Base-by-base conservation (phyloP, 129 eudicot species). In the Silybum marianum region DNA sequence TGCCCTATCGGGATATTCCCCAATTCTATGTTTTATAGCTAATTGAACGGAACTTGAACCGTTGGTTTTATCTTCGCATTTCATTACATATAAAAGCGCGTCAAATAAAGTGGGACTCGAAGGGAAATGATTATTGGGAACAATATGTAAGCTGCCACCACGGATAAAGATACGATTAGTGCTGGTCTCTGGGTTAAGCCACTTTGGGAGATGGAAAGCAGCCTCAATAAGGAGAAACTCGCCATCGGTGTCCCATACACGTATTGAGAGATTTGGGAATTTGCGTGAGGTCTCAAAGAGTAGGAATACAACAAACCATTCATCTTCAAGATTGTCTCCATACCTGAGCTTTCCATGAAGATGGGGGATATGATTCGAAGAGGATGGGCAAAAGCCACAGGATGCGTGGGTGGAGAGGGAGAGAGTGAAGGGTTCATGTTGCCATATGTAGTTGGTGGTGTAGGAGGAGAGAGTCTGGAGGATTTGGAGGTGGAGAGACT, bases 311-410 rank as follows among this genome's bases (percentile, higher is more conserved):
- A 87, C 85, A 65, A 90, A 92, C 97, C 98, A 95, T 77, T 95
- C 97, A 74, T 95, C 98, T 34, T 92, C 96, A n/a, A 92, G 90
- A 81, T 89, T 89, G 81, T 95, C 97, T 25, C 97, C 97, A 79
- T 73, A 92, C 69, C 88, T 91, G 85, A 95, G 88, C 69, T 88
- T 78, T 76, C 98, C 94, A 76, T 88, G 88, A 83, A 95, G 94
- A 66, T 90, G 96, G 44, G 90, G 90, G 34, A 84, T 44, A 1
- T 30, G 62, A 24, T 77, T 65, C 25, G 84, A 63, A 72, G 89
- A 73, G 36, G 88, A 9, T 22, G 85, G 75, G 72, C 91, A 79
- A 23, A 38, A 2, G 78, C 74, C 26, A 44, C 88, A 83, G 18
- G 76, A 78, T 67, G 88, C 42, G 36, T 60, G 82, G 67, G 83